These are phyloP conservation scores for Umbellularia californica DNA, from an alignment of 164 flowering plant genomes.

Conservation along the genomic window DNA sequence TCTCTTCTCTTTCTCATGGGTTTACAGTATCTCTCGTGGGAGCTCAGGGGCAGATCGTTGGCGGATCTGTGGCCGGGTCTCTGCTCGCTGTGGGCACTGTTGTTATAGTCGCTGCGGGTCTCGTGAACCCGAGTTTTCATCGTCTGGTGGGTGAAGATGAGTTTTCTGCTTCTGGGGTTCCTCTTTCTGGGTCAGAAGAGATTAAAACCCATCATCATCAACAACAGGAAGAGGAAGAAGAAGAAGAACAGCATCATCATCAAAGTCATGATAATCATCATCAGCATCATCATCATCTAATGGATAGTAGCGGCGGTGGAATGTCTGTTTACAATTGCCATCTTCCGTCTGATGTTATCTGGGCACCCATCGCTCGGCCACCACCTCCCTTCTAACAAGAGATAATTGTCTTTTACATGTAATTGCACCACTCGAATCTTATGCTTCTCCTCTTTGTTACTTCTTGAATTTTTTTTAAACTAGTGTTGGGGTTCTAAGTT, in stretches of 20 bases:
- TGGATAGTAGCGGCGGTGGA: constrained; percentile 8
- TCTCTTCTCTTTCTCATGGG: constrained; percentile 29
- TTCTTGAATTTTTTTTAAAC: not conserved
- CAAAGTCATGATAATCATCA: constrained; percentile 15
- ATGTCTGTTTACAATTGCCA: constrained; percentile 49
- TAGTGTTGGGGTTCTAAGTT: too few relatives aligned
- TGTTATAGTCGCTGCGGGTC: constrained; percentile 44
- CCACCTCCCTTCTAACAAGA: constrained; percentile 14
- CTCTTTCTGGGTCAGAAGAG: not conserved
- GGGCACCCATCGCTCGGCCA: constrained; percentile 59
- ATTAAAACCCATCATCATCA: not conserved
- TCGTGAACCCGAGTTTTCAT: constrained; percentile 44
- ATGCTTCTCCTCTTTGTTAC: too few relatives aligned
- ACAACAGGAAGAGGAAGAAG: constrained; percentile 13
- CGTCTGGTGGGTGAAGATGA: constrained; percentile 38
- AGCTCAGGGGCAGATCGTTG: constrained; percentile 73
- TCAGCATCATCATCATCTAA: not conserved
- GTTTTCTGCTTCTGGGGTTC: not conserved
- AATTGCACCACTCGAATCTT: too few relatives aligned
- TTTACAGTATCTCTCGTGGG: constrained; percentile 42
- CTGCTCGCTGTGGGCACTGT: constrained; percentile 54
- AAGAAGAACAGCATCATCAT: not conserved
- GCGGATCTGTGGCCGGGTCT: constrained; percentile 56
- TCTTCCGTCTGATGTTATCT: constrained; percentile 51
- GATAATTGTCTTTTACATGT: too few relatives aligned